Evolutionary conservation across 345 rosid genomes (phyloP).

Genomic region (Populus nigra): DNA sequence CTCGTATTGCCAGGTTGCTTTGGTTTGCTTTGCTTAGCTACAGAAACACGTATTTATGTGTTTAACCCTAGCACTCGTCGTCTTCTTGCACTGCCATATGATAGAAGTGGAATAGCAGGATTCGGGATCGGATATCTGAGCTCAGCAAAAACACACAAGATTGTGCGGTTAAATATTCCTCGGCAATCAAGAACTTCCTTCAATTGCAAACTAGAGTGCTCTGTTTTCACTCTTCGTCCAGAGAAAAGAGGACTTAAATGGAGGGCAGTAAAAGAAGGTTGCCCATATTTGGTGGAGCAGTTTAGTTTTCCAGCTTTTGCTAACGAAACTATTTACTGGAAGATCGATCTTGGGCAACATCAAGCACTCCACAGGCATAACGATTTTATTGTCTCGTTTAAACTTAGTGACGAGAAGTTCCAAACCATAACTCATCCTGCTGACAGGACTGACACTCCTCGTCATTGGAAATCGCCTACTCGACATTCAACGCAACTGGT

Average conservation of each 20-base stretch:
- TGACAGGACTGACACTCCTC: background rate
- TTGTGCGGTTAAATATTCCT: background rate
- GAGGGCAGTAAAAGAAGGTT: background rate
- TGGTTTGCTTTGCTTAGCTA: constrained; percentile 11
- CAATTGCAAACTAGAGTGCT: background rate
- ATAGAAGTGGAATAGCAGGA: background rate
- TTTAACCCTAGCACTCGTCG: constrained; percentile 8
- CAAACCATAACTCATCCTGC: background rate
- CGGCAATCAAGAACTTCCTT: background rate
- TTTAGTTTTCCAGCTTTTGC: constrained; percentile 4
- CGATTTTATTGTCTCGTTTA: background rate
- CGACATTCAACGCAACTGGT: constrained; percentile 3
- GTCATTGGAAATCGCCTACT: background rate
- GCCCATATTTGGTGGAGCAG: constrained; percentile 15
- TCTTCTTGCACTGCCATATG: background rate
- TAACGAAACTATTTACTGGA: constrained; percentile 7
- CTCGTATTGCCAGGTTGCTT: constrained; percentile 8
- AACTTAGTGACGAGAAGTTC: constrained; percentile 2
- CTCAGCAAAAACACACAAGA: background rate
- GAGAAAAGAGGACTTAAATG: background rate
- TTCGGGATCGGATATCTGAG: constrained; percentile 9
- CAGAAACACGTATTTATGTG: background rate
- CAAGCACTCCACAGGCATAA: background rate
- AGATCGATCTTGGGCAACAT: background rate
- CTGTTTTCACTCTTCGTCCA: background rate